phyloP scores from a whole-genome alignment of 805 yeast genomes.

The Candida adriatica region DNA sequence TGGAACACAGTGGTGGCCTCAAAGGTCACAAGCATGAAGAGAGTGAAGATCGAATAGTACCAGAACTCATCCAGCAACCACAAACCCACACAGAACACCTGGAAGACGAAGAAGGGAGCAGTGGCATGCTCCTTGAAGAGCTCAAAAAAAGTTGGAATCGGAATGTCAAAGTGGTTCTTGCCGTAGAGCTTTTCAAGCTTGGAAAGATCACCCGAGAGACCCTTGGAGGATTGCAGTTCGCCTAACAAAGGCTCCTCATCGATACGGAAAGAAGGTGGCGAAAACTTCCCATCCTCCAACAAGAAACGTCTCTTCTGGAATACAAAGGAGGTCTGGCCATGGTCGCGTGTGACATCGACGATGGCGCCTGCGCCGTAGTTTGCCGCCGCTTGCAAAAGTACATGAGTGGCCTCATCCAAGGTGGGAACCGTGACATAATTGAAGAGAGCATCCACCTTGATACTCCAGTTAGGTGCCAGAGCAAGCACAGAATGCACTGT shows the following conservation, averaged over 20 bases:
- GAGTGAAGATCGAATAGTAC: slow-evolving; percentile 87
- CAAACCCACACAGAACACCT: slow-evolving; percentile 87
- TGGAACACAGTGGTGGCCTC: slow-evolving; percentile 94
- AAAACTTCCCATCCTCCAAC: slow-evolving; percentile 49
- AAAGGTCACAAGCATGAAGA: slow-evolving; percentile 87
- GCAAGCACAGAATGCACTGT: slow-evolving; percentile 70
- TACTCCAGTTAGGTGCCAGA: slow-evolving; percentile 94
- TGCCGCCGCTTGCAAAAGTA: slow-evolving; percentile 74
- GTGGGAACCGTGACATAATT: slow-evolving; percentile 51
- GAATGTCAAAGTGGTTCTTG: slow-evolving; percentile 84
- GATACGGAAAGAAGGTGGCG: slow-evolving; percentile 72
- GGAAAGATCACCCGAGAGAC: slow-evolving; percentile 49
- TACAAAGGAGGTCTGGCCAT: slow-evolving; percentile 59
- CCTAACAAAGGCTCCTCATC: slow-evolving; percentile 52
- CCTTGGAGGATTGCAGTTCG: slow-evolving; percentile 48
- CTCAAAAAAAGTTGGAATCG: slow-evolving; percentile 86
- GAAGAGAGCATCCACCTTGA: slow-evolving; percentile 60
- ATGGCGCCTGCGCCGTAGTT: slow-evolving; percentile 85
- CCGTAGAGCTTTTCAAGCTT: slow-evolving; percentile 61
- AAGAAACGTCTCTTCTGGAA: slow-evolving; percentile 92
- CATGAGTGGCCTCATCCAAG: slow-evolving; percentile 59
- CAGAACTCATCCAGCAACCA: slow-evolving; percentile 97
- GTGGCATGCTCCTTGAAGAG: slow-evolving; percentile 95
- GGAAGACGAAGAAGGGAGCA: slow-evolving; percentile 97
- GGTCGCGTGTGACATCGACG: slow-evolving; percentile 55